Evolutionary conservation across 75 land plant genomes (phyloP), one percentile per base, ranked within the genome.

Genomic region (Pinus taeda): DNA sequence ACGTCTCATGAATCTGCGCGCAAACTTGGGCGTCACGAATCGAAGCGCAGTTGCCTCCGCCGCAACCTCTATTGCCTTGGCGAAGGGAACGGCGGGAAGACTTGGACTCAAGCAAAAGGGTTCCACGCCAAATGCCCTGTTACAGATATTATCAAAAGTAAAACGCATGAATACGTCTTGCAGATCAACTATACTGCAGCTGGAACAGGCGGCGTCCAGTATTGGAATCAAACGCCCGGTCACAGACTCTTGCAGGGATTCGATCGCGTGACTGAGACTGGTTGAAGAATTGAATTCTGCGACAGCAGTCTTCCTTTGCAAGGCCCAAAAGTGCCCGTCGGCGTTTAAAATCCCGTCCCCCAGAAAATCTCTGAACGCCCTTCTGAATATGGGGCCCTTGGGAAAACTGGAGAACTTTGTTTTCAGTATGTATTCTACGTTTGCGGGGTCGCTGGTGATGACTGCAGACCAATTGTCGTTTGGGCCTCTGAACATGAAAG

Each of bases 161-260:
- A 59, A 83, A 4, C 84, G 74, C 26, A 77, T 60, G 3, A 84
- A 60, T 1, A 84, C 45, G 13, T 84, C 86, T 30, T 84, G 86
- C 3, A 84, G 29, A 18, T 84, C 86, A 42, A 84, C 18, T 14
- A 3, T 2, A 3, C 39, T 6, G 71, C 20, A 3, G 0, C 49
- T 39, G 3, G 33, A 33, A 15, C 39, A 33, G 3, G 20, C 59
- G 15, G 20, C 22, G 56, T 30, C 49, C n/a, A 79, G 80, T 8
- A 79, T 6, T 15, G 80, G 80, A 5, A 79, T 2, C 1, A 79
- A 62, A 7, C 79, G 59, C 3, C 30, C 14, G 2, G 24, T 29
- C 74, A 79, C 80, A 55, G 76, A 22, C 15, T 53, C 15, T 3
- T 58, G 49, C 22, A 76, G 22, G 12, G 79, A 76, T 30, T 57